phyloP scores from a whole-genome alignment of 805 yeast species.

The Kazachstania kunashirensis region DNA sequence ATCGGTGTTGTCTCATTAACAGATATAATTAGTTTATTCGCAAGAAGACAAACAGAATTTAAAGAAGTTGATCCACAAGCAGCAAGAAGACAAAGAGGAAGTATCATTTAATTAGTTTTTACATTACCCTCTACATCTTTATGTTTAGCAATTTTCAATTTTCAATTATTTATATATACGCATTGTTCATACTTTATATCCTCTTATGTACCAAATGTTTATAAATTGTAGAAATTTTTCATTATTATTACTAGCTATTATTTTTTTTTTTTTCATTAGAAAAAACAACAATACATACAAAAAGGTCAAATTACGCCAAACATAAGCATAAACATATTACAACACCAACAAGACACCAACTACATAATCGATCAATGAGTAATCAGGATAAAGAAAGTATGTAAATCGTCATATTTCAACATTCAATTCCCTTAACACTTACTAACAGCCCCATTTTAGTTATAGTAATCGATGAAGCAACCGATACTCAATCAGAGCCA shows the following conservation, averaged over 20 bases:
- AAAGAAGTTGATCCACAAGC: slow-evolving; percentile 79
- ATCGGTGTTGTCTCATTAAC: slow-evolving; percentile 90
- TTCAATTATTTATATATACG: no score
- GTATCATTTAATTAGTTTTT: slow-evolving; percentile 32
- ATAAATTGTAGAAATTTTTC: no score
- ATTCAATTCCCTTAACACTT: background rate
- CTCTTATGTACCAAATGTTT: no score
- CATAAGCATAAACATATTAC: no score
- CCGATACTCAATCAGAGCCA: background rate
- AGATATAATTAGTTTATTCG: slow-evolving; percentile 75
- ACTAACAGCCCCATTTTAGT: slow-evolving; percentile 1
- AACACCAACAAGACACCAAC: background rate
- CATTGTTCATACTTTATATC: no score
- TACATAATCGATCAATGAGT: background rate
- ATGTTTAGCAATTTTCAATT: no score
- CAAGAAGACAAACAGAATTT: slow-evolving; percentile 43
- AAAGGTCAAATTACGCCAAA: no score
- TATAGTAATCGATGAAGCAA: slow-evolving; percentile 3
- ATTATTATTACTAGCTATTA: no score
- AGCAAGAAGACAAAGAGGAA: slow-evolving; percentile 83
- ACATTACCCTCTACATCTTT: no score
- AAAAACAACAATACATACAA: no score
- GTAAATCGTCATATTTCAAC: background rate
- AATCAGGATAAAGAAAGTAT: slow-evolving; percentile 4
- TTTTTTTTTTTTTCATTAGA: no score